Base-by-base conservation (phyloP, 2,329 filamentous ascomycete genomes). In the Epichloe typhina region DNA sequence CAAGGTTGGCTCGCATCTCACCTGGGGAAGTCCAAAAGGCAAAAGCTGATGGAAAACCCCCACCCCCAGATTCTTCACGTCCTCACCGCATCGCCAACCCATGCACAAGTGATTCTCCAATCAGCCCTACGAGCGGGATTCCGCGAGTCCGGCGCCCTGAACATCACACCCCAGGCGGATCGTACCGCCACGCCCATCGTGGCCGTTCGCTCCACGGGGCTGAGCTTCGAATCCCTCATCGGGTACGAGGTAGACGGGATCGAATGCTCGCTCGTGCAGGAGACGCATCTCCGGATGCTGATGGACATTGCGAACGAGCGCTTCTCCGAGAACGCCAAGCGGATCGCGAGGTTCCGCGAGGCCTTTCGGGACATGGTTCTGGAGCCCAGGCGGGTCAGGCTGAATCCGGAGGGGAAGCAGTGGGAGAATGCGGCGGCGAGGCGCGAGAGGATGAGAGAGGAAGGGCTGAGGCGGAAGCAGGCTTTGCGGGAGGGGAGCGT, bases 81-180 rank as follows among this genome's bases (percentile, higher is more conserved):
- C 42, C 76, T 95, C 59, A 82, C 88, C 5, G 80, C 88, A 15
- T 91, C 87, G 0, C 72, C 82, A 0, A 68, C 77, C 12, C 80
- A 91, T 59, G 88, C 91, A 4, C 85, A 95, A 57, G 72, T 77
- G 8, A 73, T 94, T 17, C 76, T 95, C 13, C 75, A 82, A 11
- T 86, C 86, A 43, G 90, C 86, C 2, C 73, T 91, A 9, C 79
- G 82, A 58, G 84, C 88, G 4, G 91, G 91, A 0, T 96, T 96
- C 63, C 82, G 91, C 13, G 91, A 97, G 68, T 93, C 86, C 53
- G 91, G 91, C 17, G 84, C 91, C 47, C 75, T 94, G 52, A 87
- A 84, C 60, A 63, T 88, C 45, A 65, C 67, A 1, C 57, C 62
- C 2, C 50, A 59, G 2, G 63, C 64, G 12, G 65, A 67, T 17